A percentile compares a stretch with the other conserved stretches of the same genome.
These are phyloP conservation scores for Yarrowia porcina DNA, from an alignment of 805 yeast species.

Conservation along the genomic window DNA sequence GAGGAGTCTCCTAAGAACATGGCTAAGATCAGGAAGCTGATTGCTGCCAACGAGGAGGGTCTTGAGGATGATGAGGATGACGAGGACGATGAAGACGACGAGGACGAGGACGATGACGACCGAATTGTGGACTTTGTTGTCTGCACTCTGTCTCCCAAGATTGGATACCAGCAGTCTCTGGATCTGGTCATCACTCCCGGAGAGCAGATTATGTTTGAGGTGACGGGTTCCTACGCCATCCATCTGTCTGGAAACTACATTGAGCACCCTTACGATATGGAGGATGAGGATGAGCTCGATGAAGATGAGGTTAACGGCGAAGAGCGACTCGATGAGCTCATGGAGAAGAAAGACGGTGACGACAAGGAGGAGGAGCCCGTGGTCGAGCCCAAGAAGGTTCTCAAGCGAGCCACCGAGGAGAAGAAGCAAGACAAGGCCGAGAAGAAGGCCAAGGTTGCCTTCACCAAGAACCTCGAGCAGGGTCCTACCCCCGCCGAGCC, in stretches of 20 bases:
- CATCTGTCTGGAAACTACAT: constrained; percentile 93
- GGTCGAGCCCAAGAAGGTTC: constrained; percentile 42
- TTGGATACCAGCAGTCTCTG: constrained; percentile 78
- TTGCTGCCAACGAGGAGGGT: constrained; percentile 32
- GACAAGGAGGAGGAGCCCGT: constrained; percentile 47
- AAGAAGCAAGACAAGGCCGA: constrained; percentile 37
- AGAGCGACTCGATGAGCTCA: constrained; percentile 44
- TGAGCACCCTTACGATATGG: constrained; percentile 88
- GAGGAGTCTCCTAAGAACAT: constrained; percentile 32
- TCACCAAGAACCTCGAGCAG: constrained; percentile 87
- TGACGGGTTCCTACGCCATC: constrained; percentile 91
- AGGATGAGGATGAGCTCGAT: constrained; percentile 48
- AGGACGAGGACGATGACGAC: constrained; percentile 54
- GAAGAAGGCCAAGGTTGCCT: constrained; percentile 56
- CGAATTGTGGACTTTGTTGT: constrained; percentile 80
- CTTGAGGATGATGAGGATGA: constrained; percentile 31
- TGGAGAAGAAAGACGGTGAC: constrained; percentile 51
- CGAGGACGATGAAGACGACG: constrained; percentile 49
- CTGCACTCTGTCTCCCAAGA: constrained; percentile 85
- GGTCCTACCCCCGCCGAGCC: constrained; percentile 65
- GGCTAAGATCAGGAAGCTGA: constrained; percentile 34
- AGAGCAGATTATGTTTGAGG: constrained; percentile 92
- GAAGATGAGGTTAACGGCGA: constrained; percentile 30
- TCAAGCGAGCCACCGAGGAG: constrained; percentile 40
- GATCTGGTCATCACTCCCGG: constrained; percentile 89